Percentiles rank a stretch among this genome's conserved stretches.
phyloP scores from a whole-genome alignment of 106 monocot species.

The Dendrobium chrysotoxum region DNA sequence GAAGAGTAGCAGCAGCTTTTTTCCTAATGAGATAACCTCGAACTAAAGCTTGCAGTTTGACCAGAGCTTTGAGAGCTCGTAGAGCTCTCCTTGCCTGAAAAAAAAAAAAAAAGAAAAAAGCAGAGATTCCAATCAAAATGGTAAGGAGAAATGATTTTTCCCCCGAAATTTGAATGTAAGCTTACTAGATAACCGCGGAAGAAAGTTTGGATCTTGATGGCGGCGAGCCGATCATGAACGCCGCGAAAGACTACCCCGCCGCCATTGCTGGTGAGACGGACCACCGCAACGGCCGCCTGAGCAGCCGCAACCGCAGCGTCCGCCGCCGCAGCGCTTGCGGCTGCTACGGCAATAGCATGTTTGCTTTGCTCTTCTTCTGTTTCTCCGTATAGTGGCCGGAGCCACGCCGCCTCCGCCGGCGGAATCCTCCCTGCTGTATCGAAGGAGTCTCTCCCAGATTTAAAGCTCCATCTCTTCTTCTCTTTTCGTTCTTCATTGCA shows the following conservation, averaged over 20 bases:
- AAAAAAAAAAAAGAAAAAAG: neutral
- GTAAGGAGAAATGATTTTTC: neutral
- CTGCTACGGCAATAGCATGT: slow-evolving; percentile 49
- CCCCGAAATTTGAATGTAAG: neutral
- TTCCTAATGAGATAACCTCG: slow-evolving; percentile 46
- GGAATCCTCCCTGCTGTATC: neutral
- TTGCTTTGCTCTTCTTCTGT: slow-evolving; percentile 15
- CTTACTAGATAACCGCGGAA: slow-evolving; percentile 54
- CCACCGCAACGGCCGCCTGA: slow-evolving; percentile 46
- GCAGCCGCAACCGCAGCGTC: slow-evolving; percentile 62
- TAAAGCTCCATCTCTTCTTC: slow-evolving; percentile 87
- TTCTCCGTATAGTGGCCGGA: slow-evolving; percentile 37
- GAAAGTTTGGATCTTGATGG: slow-evolving; percentile 48
- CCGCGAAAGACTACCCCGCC: slow-evolving; percentile 2
- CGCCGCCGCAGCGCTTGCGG: slow-evolving; percentile 50
- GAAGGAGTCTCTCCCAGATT: slow-evolving; percentile 29
- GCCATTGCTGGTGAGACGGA: slow-evolving; percentile 36
- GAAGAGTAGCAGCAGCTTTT: slow-evolving; percentile 24
- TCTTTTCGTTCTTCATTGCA: slow-evolving; percentile 23
- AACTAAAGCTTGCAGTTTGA: slow-evolving; percentile 52
- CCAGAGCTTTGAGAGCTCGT: slow-evolving; percentile 44
- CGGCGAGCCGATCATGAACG: slow-evolving; percentile 23
- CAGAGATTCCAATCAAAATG: neutral
- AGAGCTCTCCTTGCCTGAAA: slow-evolving; percentile 54
- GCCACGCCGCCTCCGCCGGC: slow-evolving; percentile 35